A percentile compares a stretch with the other conserved stretches of the same genome.
Evolutionary conservation across 2,329 filamentous ascomycete species (phyloP).

Genomic region (Aspergillus luchuensis): DNA sequence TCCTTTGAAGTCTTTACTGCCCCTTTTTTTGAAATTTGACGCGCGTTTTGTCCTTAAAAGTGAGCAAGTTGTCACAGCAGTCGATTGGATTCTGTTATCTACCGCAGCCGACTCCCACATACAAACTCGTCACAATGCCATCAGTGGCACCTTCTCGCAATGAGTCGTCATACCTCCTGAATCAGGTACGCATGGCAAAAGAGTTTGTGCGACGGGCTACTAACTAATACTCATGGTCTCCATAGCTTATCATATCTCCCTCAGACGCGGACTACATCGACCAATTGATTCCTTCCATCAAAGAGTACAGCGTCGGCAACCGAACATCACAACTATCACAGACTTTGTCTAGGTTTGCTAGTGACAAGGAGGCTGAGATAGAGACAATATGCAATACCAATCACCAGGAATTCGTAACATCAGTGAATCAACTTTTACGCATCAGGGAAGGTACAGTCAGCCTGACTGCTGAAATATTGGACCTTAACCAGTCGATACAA

Average conservation of each 20-base stretch:
- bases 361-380: conserved; percentile 85
- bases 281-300: conserved; percentile 89
- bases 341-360: conserved; percentile 77
- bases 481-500: conserved; percentile 93
- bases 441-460: conserved; percentile 88
- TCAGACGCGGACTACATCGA: conserved; percentile 94
- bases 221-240: conserved; percentile 15
- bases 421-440: conserved; percentile 88
- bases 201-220: neutral
- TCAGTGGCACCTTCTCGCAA: conserved; percentile 36
- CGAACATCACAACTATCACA: conserved; percentile 73
- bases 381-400: conserved; percentile 93
- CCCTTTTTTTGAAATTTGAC: neutral
- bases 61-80: neutral
- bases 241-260: conserved; percentile 85
- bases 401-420: conserved; percentile 93
- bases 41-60: neutral
- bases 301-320: conserved; percentile 79
- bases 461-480: conserved; percentile 86
- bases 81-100: neutral
- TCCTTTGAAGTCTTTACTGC: too few species aligned
- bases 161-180: conserved; percentile 42
- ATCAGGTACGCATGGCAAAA: conserved; percentile 37
- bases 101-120: neutral
- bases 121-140: conserved; percentile 31